A percentile compares a stretch with the other conserved stretches of the same genome.
phyloP scores from a whole-genome alignment of 495 filamentous ascomycete species.

The Aspergillus egyptiacus region DNA sequence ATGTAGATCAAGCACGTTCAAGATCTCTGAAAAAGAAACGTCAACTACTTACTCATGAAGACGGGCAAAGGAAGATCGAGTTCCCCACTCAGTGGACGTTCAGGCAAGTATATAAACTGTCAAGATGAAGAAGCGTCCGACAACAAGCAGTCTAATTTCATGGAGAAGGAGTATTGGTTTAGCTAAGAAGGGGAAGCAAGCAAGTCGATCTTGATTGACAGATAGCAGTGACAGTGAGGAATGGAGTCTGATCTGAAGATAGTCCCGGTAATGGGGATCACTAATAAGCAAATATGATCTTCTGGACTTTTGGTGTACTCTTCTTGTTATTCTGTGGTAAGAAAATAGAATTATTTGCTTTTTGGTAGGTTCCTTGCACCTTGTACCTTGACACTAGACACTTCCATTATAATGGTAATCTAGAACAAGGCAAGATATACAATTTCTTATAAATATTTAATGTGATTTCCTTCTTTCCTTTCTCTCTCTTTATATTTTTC shows the following conservation, averaged over 20 bases:
- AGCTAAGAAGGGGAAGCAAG: not conserved
- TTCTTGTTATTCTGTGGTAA: conserved; percentile 5
- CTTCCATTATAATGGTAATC: conserved; percentile 14
- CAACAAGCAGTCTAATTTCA: not conserved
- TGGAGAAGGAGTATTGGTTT: conserved; percentile 5
- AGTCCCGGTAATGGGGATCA: conserved; percentile 14
- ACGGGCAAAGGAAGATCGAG: conserved; percentile 8
- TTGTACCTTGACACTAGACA: not conserved
- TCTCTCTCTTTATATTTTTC: not conserved
- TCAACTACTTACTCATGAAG: conserved; percentile 10
- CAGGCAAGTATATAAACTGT: conserved; percentile 14
- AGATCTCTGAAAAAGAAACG: conserved; percentile 15
- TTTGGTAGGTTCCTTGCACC: conserved; percentile 14
- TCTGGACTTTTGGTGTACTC: conserved; percentile 2
- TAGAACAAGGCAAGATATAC: conserved; percentile 23
- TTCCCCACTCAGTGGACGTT: conserved; percentile 4
- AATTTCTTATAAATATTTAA: not conserved
- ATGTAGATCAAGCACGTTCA: conserved; percentile 10
- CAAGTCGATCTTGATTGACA: conserved; percentile 2
- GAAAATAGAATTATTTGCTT: conserved; percentile 11
- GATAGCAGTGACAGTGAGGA: conserved; percentile 9
- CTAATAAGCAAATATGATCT: conserved; percentile 18
- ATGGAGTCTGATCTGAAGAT: conserved; percentile 8
- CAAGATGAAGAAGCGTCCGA: not conserved
- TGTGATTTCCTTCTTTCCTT: not conserved